Evolutionary conservation across 2,329 filamentous ascomycete genomes (phyloP).

Genomic region (Teratosphaeria nubilosa): DNA sequence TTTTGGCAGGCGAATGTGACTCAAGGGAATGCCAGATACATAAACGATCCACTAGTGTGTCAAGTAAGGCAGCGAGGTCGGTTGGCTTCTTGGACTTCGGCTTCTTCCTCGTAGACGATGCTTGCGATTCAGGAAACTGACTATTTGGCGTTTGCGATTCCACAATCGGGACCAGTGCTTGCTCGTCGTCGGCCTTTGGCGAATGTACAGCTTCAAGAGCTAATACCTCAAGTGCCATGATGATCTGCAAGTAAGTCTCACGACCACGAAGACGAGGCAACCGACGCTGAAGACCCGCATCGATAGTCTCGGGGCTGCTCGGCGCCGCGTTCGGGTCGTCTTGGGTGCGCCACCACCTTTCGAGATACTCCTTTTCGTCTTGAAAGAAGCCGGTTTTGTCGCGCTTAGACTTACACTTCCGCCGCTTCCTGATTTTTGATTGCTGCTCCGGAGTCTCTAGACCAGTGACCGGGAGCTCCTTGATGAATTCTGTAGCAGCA

Average conservation of each 20-base stretch:
- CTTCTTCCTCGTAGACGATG: slow-evolving; percentile 16
- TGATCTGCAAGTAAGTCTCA: slow-evolving; percentile 73
- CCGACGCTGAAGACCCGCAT: slow-evolving; percentile 47
- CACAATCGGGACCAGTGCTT: slow-evolving; percentile 1
- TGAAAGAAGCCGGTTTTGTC: slow-evolving; percentile 61
- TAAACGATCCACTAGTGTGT: slow-evolving; percentile 65
- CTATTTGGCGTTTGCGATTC: not conserved
- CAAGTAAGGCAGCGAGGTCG: slow-evolving; percentile 55
- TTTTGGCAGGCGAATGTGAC: slow-evolving; percentile 42
- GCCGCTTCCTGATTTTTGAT: slow-evolving; percentile 30
- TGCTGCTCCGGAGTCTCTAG: slow-evolving; percentile 9
- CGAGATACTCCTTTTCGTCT: slow-evolving; percentile 53
- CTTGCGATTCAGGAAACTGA: not conserved
- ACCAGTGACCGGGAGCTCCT: slow-evolving; percentile 34
- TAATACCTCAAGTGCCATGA: slow-evolving; percentile 66
- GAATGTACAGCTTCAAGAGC: slow-evolving; percentile 48
- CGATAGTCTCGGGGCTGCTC: slow-evolving; percentile 34
- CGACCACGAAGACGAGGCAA: slow-evolving; percentile 58
- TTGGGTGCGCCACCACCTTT: slow-evolving; percentile 58
- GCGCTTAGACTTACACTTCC: slow-evolving; percentile 53
- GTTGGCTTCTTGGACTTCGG: slow-evolving; percentile 45
- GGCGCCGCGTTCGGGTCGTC: slow-evolving; percentile 31
- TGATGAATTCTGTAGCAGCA: slow-evolving; percentile 54
- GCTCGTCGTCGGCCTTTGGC: slow-evolving; percentile 3
- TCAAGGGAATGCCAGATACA: slow-evolving; percentile 78